A percentile compares a stretch with the other conserved stretches of the same genome.
Evolutionary conservation across 2,329 filamentous ascomycete genomes (phyloP).

Genomic region (Alternaria ethzedia): DNA sequence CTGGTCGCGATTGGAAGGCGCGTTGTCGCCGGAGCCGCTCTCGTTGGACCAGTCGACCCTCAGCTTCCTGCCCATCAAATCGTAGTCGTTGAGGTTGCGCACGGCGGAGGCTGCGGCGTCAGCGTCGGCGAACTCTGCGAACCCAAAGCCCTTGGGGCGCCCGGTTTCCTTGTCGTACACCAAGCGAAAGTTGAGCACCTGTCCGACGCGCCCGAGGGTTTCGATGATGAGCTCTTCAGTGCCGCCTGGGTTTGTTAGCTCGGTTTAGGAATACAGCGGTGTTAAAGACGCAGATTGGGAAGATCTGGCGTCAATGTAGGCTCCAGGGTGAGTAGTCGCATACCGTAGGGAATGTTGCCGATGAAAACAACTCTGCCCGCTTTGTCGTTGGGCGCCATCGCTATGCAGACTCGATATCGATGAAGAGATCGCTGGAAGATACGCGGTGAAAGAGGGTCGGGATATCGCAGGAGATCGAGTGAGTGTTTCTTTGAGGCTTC

Average conservation of each 20-base stretch:
- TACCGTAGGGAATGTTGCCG: constrained; percentile 84
- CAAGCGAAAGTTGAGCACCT: constrained; percentile 88
- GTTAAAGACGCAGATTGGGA: background rate
- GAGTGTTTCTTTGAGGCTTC: constrained; percentile 10
- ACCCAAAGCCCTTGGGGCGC: constrained; percentile 94
- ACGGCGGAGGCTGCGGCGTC: constrained; percentile 93
- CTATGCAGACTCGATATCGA: background rate
- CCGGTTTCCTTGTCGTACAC: constrained; percentile 97
- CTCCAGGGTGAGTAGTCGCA: constrained; percentile 21
- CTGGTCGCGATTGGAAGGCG: constrained; percentile 53
- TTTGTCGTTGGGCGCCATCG: constrained; percentile 62
- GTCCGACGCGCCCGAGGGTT: constrained; percentile 88
- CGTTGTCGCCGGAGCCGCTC: constrained; percentile 69
- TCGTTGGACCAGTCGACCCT: constrained; percentile 97
- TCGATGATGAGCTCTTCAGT: constrained; percentile 96
- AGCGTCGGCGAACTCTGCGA: constrained; percentile 92
- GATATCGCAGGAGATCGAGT: background rate
- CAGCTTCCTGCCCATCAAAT: constrained; percentile 92
- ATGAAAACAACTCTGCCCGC: constrained; percentile 83
- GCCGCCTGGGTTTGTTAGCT: constrained; percentile 66
- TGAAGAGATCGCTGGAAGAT: background rate
- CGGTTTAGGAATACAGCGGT: background rate
- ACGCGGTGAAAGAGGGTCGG: background rate
- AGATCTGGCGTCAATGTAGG: background rate
- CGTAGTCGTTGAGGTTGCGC: constrained; percentile 92